phyloP scores from a whole-genome alignment of 106 monocot genomes.

The Vanilla planifolia region DNA sequence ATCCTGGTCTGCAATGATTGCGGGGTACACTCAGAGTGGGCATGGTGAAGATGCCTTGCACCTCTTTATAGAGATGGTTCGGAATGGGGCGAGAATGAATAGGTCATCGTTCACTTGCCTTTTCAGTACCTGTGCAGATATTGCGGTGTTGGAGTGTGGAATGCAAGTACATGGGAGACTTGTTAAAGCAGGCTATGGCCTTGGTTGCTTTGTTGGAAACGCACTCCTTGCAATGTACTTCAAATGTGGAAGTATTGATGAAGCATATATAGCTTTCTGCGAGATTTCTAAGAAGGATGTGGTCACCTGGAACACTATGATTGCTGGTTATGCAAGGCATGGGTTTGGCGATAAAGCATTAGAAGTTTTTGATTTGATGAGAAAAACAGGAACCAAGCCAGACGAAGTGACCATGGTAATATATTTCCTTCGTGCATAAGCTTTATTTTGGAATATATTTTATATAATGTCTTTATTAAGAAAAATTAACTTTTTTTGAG shows the following conservation, averaged over 20 bases:
- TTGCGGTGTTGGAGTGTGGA: conserved; percentile 52
- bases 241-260: conserved; percentile 63
- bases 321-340: conserved; percentile 58
- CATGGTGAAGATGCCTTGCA: conserved; percentile 41
- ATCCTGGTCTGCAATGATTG: conserved; percentile 70
- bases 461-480: too few species aligned
- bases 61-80: conserved; percentile 52
- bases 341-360: conserved; percentile 61
- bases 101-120: conserved; percentile 51
- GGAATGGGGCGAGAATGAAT: conserved; percentile 31
- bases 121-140: conserved; percentile 65
- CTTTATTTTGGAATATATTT: too few species aligned
- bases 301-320: conserved; percentile 77
- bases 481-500: too few species aligned
- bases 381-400: conserved; percentile 23
- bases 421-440: background rate
- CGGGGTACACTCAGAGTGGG: conserved; percentile 52
- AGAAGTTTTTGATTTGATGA: conserved; percentile 51
- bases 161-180: conserved; percentile 67
- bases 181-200: conserved; percentile 55
- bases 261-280: conserved; percentile 42
- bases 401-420: conserved; percentile 66
- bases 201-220: conserved; percentile 71
- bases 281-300: conserved; percentile 58
- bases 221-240: conserved; percentile 71